These are phyloP conservation scores for Trametes sanguinea DNA, from an alignment of 768 basidiomycete genomes.

Conservation along the genomic window DNA sequence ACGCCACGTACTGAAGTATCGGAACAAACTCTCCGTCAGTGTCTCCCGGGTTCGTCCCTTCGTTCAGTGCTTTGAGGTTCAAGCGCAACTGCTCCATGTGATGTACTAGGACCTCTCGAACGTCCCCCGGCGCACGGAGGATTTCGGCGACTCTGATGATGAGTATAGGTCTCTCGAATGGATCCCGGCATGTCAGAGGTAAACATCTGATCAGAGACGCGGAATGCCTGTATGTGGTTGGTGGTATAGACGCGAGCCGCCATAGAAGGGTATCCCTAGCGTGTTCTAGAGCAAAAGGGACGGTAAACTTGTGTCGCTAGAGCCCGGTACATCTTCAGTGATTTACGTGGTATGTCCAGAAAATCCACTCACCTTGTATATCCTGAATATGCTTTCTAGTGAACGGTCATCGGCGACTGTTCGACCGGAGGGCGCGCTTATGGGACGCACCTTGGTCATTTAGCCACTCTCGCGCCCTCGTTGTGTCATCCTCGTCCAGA, in stretches of 20 bases:
- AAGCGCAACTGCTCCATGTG: slow-evolving; percentile 57
- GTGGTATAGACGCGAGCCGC: slow-evolving; percentile 52
- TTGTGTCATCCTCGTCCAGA: slow-evolving; percentile 46
- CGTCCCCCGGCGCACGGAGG: slow-evolving; percentile 38
- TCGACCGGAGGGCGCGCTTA: background rate
- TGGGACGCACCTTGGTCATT: slow-evolving; percentile 60
- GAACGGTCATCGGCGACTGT: background rate
- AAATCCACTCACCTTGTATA: slow-evolving; percentile 49
- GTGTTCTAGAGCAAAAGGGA: slow-evolving; percentile 62
- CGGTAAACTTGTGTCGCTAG: slow-evolving; percentile 69
- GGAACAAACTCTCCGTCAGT: slow-evolving; percentile 30
- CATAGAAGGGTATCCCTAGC: slow-evolving; percentile 56
- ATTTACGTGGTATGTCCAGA: too few species aligned
- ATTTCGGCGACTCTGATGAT: slow-evolving; percentile 51
- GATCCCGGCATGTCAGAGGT: slow-evolving; percentile 55
- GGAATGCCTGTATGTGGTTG: slow-evolving; percentile 42
- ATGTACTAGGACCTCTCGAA: slow-evolving; percentile 47
- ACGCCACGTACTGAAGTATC: slow-evolving; percentile 63
- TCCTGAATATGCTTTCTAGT: slow-evolving; percentile 37
- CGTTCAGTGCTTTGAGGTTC: slow-evolving; percentile 53
- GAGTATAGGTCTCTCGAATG: slow-evolving; percentile 66
- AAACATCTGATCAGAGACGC: slow-evolving; percentile 49
- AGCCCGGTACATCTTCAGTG: slow-evolving; percentile 9
- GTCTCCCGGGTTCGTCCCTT: slow-evolving; percentile 30
- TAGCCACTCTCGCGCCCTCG: slow-evolving; percentile 64